Base-by-base conservation (phyloP, 73 alveolate species). In the Vitrella brassicaformis region DNA sequence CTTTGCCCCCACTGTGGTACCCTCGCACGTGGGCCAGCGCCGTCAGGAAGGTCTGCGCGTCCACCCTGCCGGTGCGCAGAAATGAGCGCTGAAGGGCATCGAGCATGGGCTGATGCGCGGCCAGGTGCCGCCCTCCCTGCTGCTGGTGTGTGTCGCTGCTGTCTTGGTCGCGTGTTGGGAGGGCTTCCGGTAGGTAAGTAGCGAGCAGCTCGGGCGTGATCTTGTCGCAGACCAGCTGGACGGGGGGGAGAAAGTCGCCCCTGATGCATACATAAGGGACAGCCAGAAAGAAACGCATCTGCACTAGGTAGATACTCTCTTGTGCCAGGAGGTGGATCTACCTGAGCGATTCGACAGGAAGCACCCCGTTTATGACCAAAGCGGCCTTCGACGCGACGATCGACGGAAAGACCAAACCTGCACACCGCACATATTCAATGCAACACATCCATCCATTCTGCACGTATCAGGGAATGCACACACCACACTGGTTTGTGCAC, bases 321-420 rank as follows among this genome's bases (percentile, higher is more conserved):
- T 8, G 14, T 4, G 56, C 56, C 22, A 39, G 14, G 14, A 8
- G 56, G 56, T 14, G 56, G 26, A 18, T 4, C 69, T 8, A 18
- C 70, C 88, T 81, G 78, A 94, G 84, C 74, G 91, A 90, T 77
- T 94, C 97, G 64, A 94, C 88, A 1, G 97, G 97, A 68, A 88
- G 84, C 26, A 93, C 93, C 31, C 97, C 97, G 72, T 92, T 88
- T 73, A 91, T 90, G 80, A 88, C 85, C 94, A 94, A 81, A 72
- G 91, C 97, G 0, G 97, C 94, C 73, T 89, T 90, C 26, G 97
- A 86, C 47, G 91, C 76, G 31, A 95, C 91, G 79, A 94, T 89
- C 26, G 96, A 86, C 27, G 98, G 98, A 70, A 94, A 94, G 66
- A 94, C 96, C 47, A 94, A 89, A 25, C 98, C 98, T 39, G 56